These are phyloP conservation scores for Mucor plumbeus DNA, from an alignment of 371 early-diverging fungal genomes.

Conservation along the genomic window DNA sequence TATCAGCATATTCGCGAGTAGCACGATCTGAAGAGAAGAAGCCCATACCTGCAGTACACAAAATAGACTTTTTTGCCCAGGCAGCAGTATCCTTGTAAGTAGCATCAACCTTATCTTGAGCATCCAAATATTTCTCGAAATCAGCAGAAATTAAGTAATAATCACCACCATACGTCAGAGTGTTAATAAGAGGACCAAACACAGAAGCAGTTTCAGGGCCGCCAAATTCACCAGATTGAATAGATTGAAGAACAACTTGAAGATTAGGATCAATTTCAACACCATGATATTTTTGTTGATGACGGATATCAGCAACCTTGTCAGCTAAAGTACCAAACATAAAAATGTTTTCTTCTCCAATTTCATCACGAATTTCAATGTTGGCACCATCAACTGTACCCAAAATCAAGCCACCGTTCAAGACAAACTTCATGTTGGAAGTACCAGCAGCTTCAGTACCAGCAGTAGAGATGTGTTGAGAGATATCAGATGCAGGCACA, in stretches of 20 bases:
- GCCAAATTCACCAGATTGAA: constrained; percentile 80
- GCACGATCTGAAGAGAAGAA: constrained; percentile 89
- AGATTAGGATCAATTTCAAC: constrained; percentile 75
- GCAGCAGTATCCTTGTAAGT: constrained; percentile 74
- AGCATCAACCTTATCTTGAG: constrained; percentile 77
- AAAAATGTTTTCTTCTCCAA: constrained; percentile 94
- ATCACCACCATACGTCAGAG: constrained; percentile 83
- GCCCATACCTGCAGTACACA: constrained; percentile 90
- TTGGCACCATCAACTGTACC: constrained; percentile 92
- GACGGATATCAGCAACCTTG: constrained; percentile 89
- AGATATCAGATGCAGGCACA: constrained; percentile 93
- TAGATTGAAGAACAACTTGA: constrained; percentile 73
- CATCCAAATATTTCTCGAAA: constrained; percentile 81
- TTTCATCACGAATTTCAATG: constrained; percentile 93
- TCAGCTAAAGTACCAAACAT: constrained; percentile 87
- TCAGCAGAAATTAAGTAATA: constrained; percentile 89
- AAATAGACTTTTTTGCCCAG: constrained; percentile 87
- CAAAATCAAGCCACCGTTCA: constrained; percentile 92
- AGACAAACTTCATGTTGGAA: constrained; percentile 97
- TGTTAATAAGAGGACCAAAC: constrained; percentile 78
- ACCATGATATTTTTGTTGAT: constrained; percentile 78
- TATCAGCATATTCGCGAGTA: constrained; percentile 85
- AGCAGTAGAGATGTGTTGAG: constrained; percentile 91
- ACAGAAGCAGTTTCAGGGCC: constrained; percentile 60
- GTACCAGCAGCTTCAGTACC: constrained; percentile 98